A percentile compares a stretch with the other conserved stretches of the same genome.
These are phyloP conservation scores for Globisporangium paddicum DNA, from an alignment of 352 stramenopile species.

Conservation along the genomic window DNA sequence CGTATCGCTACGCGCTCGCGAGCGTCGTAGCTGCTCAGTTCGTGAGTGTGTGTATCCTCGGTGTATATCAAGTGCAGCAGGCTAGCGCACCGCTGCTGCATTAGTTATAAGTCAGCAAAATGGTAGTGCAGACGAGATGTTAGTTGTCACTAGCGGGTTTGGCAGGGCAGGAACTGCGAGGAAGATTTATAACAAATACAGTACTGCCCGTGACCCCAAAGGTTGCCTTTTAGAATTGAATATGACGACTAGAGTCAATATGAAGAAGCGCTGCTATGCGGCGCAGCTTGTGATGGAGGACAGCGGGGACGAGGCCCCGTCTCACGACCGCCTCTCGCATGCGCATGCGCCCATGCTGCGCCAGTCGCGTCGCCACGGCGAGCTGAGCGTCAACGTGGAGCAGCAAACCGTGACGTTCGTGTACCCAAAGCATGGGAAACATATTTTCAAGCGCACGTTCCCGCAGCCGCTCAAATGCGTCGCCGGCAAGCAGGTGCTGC, in stretches of 20 bases:
- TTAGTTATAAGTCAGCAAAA: not conserved
- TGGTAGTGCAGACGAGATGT: not conserved
- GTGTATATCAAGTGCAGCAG: slow-evolving; percentile 41
- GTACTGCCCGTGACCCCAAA: not conserved
- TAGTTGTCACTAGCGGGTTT: not conserved
- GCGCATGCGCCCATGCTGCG: slow-evolving; percentile 11
- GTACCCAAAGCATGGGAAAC: slow-evolving; percentile 29
- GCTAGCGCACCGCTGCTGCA: slow-evolving; percentile 30
- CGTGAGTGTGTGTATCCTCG: slow-evolving; percentile 52
- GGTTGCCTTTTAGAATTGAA: not conserved
- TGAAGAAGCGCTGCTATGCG: slow-evolving; percentile 6
- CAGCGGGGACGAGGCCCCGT: not conserved
- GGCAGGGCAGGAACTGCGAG: not conserved
- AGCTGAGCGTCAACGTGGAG: slow-evolving; percentile 24
- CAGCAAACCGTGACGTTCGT: slow-evolving; percentile 36
- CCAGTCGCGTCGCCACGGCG: slow-evolving; percentile 34
- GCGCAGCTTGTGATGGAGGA: slow-evolving; percentile 12
- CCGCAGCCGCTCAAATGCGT: slow-evolving; percentile 49
- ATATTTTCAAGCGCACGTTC: slow-evolving; percentile 42
- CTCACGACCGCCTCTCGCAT: not conserved
- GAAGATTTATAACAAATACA: slow-evolving; percentile 5
- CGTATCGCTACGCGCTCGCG: slow-evolving; percentile 47
- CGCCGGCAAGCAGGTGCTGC: slow-evolving; percentile 31
- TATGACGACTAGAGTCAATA: not conserved
- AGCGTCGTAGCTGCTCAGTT: slow-evolving; percentile 50